These are phyloP conservation scores for Russula virescens DNA, from an alignment of 768 basidiomycete genomes.

Conservation along the genomic window DNA sequence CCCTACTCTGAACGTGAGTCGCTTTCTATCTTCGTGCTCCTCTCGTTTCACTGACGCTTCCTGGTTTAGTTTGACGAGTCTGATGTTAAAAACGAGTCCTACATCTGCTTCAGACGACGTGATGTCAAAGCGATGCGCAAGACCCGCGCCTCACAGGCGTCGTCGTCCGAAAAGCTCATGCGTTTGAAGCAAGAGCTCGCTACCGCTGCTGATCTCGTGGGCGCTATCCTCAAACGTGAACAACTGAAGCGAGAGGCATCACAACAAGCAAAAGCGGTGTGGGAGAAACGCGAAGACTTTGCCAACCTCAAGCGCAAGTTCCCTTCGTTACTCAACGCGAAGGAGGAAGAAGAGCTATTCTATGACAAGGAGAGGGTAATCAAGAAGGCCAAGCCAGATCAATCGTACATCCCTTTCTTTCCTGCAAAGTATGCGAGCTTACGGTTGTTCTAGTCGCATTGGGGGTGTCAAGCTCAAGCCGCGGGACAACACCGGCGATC, in stretches of 20 bases:
- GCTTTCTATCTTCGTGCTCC: neutral
- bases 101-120: slow-evolving; percentile 93
- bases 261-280: slow-evolving; percentile 56
- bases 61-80: slow-evolving; percentile 71
- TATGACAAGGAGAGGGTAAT: slow-evolving; percentile 62
- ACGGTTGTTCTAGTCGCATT: slow-evolving; percentile 34
- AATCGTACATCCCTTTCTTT: slow-evolving; percentile 26
- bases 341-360: slow-evolving; percentile 61
- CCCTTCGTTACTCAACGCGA: slow-evolving; percentile 52
- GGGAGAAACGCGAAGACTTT: slow-evolving; percentile 71
- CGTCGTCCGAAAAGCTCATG: slow-evolving; percentile 81
- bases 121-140: slow-evolving; percentile 93
- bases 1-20: slow-evolving; percentile 77
- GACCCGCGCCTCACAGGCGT: slow-evolving; percentile 85
- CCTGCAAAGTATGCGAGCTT: neutral
- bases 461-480: slow-evolving; percentile 49
- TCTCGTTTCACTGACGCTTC: neutral
- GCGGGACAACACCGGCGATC: slow-evolving; percentile 37
- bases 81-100: slow-evolving; percentile 86
- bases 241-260: slow-evolving; percentile 62
- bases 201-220: slow-evolving; percentile 67
- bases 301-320: slow-evolving; percentile 77
- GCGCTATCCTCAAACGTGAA: slow-evolving; percentile 65
- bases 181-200: slow-evolving; percentile 74
- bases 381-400: slow-evolving; percentile 49